Evolutionary conservation across 768 basidiomycete species (phyloP).

Genomic region (Cystobasidium ongulense): DNA sequence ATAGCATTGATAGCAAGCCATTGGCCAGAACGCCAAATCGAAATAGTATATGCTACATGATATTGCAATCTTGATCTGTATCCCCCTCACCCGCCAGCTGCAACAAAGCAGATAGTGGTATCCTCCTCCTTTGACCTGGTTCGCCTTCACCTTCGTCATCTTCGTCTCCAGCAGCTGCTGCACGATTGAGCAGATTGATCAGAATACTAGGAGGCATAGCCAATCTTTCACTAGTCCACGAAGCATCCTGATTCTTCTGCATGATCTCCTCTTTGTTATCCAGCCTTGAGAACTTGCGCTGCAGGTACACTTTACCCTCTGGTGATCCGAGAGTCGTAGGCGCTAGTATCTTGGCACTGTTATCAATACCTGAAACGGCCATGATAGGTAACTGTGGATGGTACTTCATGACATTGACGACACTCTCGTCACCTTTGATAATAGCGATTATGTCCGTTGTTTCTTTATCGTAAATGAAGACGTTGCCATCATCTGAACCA

Average conservation of each 20-base stretch:
- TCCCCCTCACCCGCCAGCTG: slow-evolving; percentile 2
- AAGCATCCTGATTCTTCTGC: slow-evolving; percentile 2
- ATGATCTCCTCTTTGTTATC: slow-evolving; percentile 12
- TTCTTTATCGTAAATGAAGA: slow-evolving; percentile 38
- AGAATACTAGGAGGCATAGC: neutral
- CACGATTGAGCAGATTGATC: neutral
- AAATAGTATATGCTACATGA: slow-evolving; percentile 14
- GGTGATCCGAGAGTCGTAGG: slow-evolving; percentile 28
- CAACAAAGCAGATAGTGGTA: neutral
- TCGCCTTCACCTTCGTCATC: neutral
- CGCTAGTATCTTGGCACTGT: slow-evolving; percentile 38
- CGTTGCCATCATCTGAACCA: slow-evolving; percentile 42
- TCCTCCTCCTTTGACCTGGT: neutral
- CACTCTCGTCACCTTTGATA: slow-evolving; percentile 35
- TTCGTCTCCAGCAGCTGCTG: neutral
- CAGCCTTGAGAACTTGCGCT: slow-evolving; percentile 8
- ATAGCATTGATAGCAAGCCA: too few species aligned
- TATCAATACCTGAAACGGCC: slow-evolving; percentile 37
- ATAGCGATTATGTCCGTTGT: slow-evolving; percentile 31
- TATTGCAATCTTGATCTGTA: neutral
- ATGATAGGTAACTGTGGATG: slow-evolving; percentile 39
- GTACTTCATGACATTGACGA: slow-evolving; percentile 38
- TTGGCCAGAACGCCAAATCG: too few species aligned
- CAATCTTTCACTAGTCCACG: slow-evolving; percentile 8
- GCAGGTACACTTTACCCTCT: neutral